Evolutionary conservation across 176 grass and related monocot genomes (phyloP), one percentile per base, ranked within the genome.

Genomic region (Elymus sibiricus): DNA sequence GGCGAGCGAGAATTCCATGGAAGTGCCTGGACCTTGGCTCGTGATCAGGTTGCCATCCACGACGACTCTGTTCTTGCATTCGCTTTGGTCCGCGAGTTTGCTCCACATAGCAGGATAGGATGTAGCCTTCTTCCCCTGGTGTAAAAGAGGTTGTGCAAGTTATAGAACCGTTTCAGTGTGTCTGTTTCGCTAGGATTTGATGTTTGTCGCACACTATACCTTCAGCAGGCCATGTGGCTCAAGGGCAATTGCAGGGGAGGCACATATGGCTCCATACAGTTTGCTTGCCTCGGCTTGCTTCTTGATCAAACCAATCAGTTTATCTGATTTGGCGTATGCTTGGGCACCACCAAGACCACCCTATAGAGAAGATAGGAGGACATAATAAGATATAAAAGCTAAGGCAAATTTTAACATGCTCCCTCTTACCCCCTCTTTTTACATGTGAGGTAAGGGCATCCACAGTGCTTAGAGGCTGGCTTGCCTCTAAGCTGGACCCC

Each of bases 41-140:
- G 93, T 95, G 74, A 95, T 95, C 63, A 93, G 75, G 86, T 95
- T 93, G 34, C 93, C 88, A 65, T 95, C 93, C 51, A 93, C 84
- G 2, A 95, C 65, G n/a, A 93, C 86, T 77, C 93, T 90, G 76
- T 89, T 92, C 40, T 87, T 61, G 56, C 88, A 92, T 74, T 91
- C 86, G 4, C 90, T 95, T 91, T 91, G 90, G 43, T 92, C 90
- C 5, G 81, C 51, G 14, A 95, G 90, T 35, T 95, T 95, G 77
- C 59, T 81, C 78, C 90, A 95, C 93, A 95, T 35, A 34, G 88
- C 83, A 76, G 93, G 93, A 77, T 87, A 92, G 16, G 88, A 92
- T 24, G 93, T 95, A 70, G 77, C 86, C 61, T 95, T 95, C 93
- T 95, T 95, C 22, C 90, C 93, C 93, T 95, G 86, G 40, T 26